Evolutionary conservation across 345 rosid genomes (phyloP), one percentile per base, ranked within the genome.

Genomic region (Lepidium africanum): DNA sequence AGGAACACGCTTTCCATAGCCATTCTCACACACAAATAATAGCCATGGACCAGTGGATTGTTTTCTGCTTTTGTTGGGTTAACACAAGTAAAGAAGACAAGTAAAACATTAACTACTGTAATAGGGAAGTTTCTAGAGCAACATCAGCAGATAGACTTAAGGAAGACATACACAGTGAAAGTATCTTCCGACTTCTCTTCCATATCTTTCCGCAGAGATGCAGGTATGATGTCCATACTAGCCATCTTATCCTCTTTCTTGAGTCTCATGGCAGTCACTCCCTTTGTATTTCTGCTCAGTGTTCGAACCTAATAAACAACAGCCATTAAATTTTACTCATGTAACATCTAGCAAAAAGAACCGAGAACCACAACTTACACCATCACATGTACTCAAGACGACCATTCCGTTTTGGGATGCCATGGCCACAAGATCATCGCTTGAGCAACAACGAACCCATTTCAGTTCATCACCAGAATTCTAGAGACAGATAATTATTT

Each of bases 321-420:
- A 64, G 9, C 27, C 67, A 58, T 76, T 0, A 69, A 41, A 68
- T 47, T n/a, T 48, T 50, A 11, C 52, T 57, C 38, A 13, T 16
- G 46, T 40, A 38, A 30, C 33, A 62, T 43, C 68, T 33, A 2
- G 1, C 23, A 64, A 70, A n/a, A 48, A 42, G 15, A 69, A 35
- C 12, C 19, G 13, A 58, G 23, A 43, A 50, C 9, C 40, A 42
- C 19, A 64, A 70, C 91, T 76, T 81, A 90, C 98, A 76, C 72
- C 81, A 51, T 84, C 92, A 57, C 94, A 88, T 51, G 94, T 81
- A 74, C 89, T 84, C 51, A 93, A 69, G 73, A 88, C 87, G 63
- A 90, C 97, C 94, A 80, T 84, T 87, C 97, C 98, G 45, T 90
- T 88, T 51, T 81, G 97, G 10, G 98, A 93, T 60, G 98, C 98